Evolutionary conservation across 345 rosid genomes (phyloP).

Genomic region (Gossypium anomalum): DNA sequence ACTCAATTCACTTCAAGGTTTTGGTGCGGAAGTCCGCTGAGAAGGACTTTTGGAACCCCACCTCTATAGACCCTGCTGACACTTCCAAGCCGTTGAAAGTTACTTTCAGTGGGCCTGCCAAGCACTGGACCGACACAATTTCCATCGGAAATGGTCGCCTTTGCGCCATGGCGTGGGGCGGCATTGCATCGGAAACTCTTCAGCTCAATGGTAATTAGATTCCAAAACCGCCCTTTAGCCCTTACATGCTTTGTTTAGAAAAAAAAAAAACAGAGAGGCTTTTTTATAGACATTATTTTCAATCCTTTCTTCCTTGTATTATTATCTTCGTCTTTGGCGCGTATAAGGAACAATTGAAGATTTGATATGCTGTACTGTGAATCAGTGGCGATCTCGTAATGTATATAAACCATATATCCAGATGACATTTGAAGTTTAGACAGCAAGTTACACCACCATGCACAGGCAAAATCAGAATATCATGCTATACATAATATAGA

Average conservation of each 20-base stretch:
- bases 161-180: too few relatives aligned
- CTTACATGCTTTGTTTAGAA: too few relatives aligned
- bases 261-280: neutral
- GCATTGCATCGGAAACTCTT: too few relatives aligned
- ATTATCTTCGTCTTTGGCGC: neutral
- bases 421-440: conserved; percentile 27
- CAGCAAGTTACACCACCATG: conserved; percentile 55
- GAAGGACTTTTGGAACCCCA: conserved; percentile 48
- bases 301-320: neutral
- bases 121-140: too few relatives aligned
- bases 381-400: neutral
- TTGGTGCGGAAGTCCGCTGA: conserved; percentile 44
- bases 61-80: conserved; percentile 21
- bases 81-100: conserved; percentile 49
- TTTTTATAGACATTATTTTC: too few relatives aligned
- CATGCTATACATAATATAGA: conserved; percentile 44
- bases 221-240: too few relatives aligned
- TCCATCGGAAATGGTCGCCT: too few relatives aligned
- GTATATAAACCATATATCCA: neutral
- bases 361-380: neutral
- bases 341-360: neutral
- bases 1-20: conserved; percentile 18
- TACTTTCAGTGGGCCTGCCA: conserved; percentile 57
- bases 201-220: too few relatives aligned
- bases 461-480: conserved; percentile 50